Evolutionary conservation across 805 yeast genomes (phyloP), one percentile per base, ranked within the genome.

Genomic region (Torulaspora quercuum): DNA sequence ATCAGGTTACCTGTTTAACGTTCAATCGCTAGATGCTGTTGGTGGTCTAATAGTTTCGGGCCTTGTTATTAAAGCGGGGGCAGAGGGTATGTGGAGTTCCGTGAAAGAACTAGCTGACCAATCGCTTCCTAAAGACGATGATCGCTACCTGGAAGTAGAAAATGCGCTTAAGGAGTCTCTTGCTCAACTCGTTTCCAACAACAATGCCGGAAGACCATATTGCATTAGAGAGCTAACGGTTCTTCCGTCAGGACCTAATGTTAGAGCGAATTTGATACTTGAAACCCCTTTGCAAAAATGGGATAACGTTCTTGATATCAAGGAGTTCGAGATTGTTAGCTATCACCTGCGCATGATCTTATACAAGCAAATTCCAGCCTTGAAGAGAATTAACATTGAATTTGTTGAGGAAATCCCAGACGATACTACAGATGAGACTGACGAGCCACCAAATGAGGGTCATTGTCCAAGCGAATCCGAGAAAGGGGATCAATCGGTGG

Each of bases 41-140:
- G 98, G 97, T 44, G 98, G 97, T 0, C 59, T 89, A 19, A 56
- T 86, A 4, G 97, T 92, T 6, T 87, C 97, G 0, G 70, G 72
- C 2, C 67, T 92, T 50, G 82, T 92, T 39, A 76, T 89, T 45
- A 78, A 74, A 47, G 96, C 96, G 6, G 97, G 97, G 22, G 72
- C 76, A 59, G 73, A 75, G 3, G 89, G 95, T 17, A 76, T 83
- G 49, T 67, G 70, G 41, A 70, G 72, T 17, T 77, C 97, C 0
- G 71, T 81, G 51, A 72, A 72, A 42, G 97, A 90, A 56, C 66
- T 90, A 29, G 70, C 86, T 19, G 98, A 90, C 53, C 73, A 77
- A 45, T 81, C 90, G 2, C 63, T 81, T 24, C 67, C 75, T 10
- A 62, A 59, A 10, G 60, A 58, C 1, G 79, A 77, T 44, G 72